Evolutionary conservation across 2,329 filamentous ascomycete species (phyloP), one percentile per base, ranked within the genome.

Genomic region (Aspergillus ibericus): DNA sequence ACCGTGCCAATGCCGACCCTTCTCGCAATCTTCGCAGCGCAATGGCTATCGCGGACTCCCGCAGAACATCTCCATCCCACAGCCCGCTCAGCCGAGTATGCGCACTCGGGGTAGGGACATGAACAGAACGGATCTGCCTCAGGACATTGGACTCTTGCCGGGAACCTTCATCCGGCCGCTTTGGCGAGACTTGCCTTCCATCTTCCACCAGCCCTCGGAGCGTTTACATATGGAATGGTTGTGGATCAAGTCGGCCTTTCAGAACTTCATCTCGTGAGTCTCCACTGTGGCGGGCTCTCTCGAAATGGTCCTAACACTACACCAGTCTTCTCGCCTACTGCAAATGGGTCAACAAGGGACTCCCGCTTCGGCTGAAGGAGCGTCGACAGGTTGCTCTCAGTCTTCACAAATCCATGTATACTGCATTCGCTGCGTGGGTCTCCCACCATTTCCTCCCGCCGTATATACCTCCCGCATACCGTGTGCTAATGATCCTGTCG

Each of bases 321-420:
- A 27, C 48, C 52, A 75, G 73, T 47, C 48, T 74, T 34, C 16
- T 75, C 35, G 61, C 65, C 36, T 74, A 74, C 58, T 68, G 63
- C 62, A 76, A 74, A 65, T 71, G 64, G 53, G 52, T 70, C 27
- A 70, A 70, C 58, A 72, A 66, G 46, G 66, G 66, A 12, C 58
- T 72, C 25, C 75, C 76, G 25, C 66, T 79, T 16, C 63, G 71
- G n/a, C 55, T 76, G 22, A 63, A 61, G 20, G 66, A 74, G 42
- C 70, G 78, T 38, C 73, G 76, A 16, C 53, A 63, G 9, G 69
- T 77, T 38, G 78, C 75, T 10, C 68, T 69, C 40, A 63, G 72
- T 8, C 69, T 82, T n/a, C 80, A 83, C 58, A 59, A 71, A 47
- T 60, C 68, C 25, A 79, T 83, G 76, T 83, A 82, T 66, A 73